Evolutionary conservation across 176 grass and related monocot genomes (phyloP).

Genomic region (Cymbopogon citratus): DNA sequence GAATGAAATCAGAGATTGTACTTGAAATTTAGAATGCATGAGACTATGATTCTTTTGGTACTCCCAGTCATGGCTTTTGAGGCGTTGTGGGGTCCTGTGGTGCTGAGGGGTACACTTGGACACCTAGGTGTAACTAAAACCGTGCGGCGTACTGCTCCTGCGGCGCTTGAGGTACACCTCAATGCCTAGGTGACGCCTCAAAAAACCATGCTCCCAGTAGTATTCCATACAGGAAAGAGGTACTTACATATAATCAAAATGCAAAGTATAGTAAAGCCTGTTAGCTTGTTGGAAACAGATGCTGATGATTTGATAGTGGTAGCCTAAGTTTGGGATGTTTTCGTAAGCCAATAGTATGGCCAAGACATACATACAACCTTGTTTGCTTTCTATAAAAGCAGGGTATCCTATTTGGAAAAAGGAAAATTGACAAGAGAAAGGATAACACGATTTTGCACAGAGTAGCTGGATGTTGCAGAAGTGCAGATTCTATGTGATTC

Average conservation of each 20-base stretch:
- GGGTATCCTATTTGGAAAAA: not conserved
- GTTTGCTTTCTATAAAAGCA: not conserved
- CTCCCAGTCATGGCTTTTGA: too few relatives aligned
- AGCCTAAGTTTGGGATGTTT: not conserved
- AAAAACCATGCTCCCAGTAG: too few relatives aligned
- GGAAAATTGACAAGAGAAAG: not conserved
- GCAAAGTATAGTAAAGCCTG: not conserved
- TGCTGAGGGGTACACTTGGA: too few relatives aligned
- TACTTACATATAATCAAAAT: not conserved
- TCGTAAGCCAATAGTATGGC: not conserved
- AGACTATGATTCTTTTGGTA: not conserved
- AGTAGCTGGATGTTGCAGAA: not conserved
- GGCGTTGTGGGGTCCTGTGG: too few relatives aligned
- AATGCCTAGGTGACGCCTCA: too few relatives aligned
- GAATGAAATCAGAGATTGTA: not conserved
- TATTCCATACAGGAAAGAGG: not conserved
- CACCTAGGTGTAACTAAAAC: too few relatives aligned
- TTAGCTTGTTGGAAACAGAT: not conserved
- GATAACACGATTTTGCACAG: not conserved
- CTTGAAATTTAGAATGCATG: not conserved
- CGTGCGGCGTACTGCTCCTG: too few relatives aligned
- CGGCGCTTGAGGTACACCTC: too few relatives aligned
- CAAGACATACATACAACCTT: not conserved
- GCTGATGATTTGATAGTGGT: not conserved
- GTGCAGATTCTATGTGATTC: not conserved